Base-by-base conservation (phyloP, 768 basidiomycete species). In the Macrolepiota albuminosa region DNA sequence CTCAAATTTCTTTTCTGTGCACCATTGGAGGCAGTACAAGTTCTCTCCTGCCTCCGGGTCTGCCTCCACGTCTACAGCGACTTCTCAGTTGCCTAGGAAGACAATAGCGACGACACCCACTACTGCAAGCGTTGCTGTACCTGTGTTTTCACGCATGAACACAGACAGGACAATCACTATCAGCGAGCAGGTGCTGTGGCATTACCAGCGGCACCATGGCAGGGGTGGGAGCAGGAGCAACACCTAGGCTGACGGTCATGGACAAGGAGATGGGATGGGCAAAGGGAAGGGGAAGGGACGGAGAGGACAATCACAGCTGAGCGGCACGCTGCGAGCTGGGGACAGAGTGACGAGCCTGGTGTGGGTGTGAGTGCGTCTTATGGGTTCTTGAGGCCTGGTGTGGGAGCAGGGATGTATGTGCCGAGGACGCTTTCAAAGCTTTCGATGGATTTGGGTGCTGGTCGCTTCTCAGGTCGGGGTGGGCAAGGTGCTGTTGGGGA, bases 251-350 rank as follows among this genome's bases (percentile, higher is more conserved):
- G 40, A 18, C 7, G 40, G 8, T 8, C 7, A 42, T 7, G 18
- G 40, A 29, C 29, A 29, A 4, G 29, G 29, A 29, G 29, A 4
- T 14, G 5, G 14, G 4, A 42, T 1, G 6, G 40, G 40, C 16
- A 42, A 42, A 2, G 18, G 40, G 40, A 18, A 6, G n/a, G 42
- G 42, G 18, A n/a, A 7, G 42, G 18, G 0, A 42, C 18, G 18
- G 39, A 46, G 47, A 67, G 69, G 1, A 42, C 65, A 1, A 64
- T 78, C 13, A 78, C 74, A 1, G 77, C 78, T 36, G 84, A 81
- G 31, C 76, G 82, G 60, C 76, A 86, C 6, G 86, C 87, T 10
- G 84, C 85, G 53, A 87, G 85, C 65, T 87, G 86, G 86, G 85
- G 84, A 0, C 74, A 75, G 53, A 76, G 74, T n/a, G 84, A 75